phyloP scores from a whole-genome alignment of 176 grass and related monocot genomes.

The Aegilops speltoides region DNA sequence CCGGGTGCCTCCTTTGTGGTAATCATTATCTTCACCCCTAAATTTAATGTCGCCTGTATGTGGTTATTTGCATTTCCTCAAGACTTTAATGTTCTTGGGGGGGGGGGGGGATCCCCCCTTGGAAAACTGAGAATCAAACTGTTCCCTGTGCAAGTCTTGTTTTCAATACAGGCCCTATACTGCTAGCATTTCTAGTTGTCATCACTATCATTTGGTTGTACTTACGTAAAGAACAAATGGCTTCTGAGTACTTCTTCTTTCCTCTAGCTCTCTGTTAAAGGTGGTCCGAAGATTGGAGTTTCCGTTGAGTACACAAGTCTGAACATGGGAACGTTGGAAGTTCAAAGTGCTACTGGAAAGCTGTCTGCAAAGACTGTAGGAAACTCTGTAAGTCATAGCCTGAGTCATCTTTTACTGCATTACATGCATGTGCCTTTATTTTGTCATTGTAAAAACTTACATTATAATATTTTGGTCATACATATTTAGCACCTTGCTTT shows the following conservation, averaged over 20 bases:
- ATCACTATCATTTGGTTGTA: constrained; percentile 7
- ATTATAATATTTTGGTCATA: too few species aligned
- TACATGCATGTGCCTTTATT: constrained; percentile 4
- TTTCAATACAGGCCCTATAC: not conserved
- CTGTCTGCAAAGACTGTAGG: constrained; percentile 70
- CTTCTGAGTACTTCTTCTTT: constrained; percentile 27
- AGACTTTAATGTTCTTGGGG: constrained; percentile 1
- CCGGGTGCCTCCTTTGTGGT: constrained; percentile 94
- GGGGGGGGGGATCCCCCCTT: not conserved
- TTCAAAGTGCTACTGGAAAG: constrained; percentile 73
- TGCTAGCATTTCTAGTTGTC: constrained; percentile 14
- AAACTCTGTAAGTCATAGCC: constrained; percentile 77
- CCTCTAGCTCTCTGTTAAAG: constrained; percentile 75
- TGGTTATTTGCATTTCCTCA: not conserved
- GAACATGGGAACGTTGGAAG: constrained; percentile 47
- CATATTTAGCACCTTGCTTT: constrained; percentile 23
- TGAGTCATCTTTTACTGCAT: constrained; percentile 7
- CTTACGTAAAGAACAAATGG: not conserved
- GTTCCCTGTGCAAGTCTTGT: not conserved
- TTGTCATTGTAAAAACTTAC: not conserved
- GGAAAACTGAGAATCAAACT: not conserved
- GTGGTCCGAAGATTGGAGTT: constrained; percentile 87
- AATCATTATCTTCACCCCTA: constrained; percentile 32
- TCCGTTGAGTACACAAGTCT: constrained; percentile 66
- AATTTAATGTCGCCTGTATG: constrained; percentile 7